phyloP scores from a whole-genome alignment of 225 moss, liverwort and hornwort species.

The Antitrichia curtipendula region DNA sequence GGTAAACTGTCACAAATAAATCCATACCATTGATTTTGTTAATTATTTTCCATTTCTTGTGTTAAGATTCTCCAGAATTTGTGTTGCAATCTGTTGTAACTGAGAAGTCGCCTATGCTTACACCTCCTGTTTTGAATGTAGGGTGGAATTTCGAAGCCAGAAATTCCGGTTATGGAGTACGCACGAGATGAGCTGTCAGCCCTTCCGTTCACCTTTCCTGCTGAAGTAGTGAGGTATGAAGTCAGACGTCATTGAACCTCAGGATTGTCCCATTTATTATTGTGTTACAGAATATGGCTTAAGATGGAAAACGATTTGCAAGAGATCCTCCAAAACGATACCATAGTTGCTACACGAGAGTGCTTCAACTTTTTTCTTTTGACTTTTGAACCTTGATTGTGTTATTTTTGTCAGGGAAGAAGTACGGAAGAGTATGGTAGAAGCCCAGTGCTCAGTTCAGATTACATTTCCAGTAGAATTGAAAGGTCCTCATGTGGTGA shows the following conservation, averaged over 20 bases:
- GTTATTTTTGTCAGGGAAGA: conserved; percentile 56
- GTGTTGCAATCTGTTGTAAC: neutral
- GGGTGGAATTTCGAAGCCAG: conserved; percentile 85
- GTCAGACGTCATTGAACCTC: neutral
- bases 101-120: neutral
- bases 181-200: conserved; percentile 72
- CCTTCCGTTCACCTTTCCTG: conserved; percentile 86
- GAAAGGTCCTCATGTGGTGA: conserved; percentile 74
- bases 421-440: conserved; percentile 81
- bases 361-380: neutral
- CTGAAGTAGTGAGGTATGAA: conserved; percentile 64
- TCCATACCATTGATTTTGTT: neutral
- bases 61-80: neutral
- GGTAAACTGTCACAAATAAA: conserved; percentile 22
- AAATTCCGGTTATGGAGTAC: conserved; percentile 54
- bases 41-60: neutral
- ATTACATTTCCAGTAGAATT: conserved; percentile 90
- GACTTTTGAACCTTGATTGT: neutral
- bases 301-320: neutral
- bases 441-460: conserved; percentile 92
- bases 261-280: neutral
- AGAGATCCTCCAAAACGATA: neutral
- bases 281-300: neutral
- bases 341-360: neutral
- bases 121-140: conserved; percentile 4